Evolutionary conservation across 768 basidiomycete genomes (phyloP), one percentile per base, ranked within the genome.

Genomic region (Epithele typhae): DNA sequence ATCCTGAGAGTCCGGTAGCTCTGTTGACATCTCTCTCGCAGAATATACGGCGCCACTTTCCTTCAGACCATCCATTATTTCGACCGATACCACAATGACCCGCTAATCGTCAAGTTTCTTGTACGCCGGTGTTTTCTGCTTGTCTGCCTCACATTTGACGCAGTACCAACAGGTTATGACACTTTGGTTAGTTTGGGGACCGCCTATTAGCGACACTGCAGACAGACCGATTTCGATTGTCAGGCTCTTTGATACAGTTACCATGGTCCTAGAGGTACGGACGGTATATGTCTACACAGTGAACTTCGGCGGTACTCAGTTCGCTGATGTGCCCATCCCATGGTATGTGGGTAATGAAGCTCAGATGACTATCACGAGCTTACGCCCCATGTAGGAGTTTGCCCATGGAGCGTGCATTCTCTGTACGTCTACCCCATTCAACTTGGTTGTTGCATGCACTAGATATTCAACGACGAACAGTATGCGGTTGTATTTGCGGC

Each of bases 31-130:
- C n/a, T n/a, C n/a, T n/a, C n/a, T n/a, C 11, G 15, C 22, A 52
- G 51, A 43, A 39, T 52, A n/a, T 52, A 52, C 30, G 51, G 51
- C n/a, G 39, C 48, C 21, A 52, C 51, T 17, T 43, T 52, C n/a
- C 25, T 52, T 14, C 51, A 52, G 34, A 48, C 34, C 34, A 25
- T 52, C 3, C 51, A 52, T 25, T 52, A 52, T 21, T 47, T 44
- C 17, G 51, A 47, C 21, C 37, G 51, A 2, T 52, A 25, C 22
- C 43, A 43, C 12, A 47, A 43, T 19, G 51, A 52, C 25, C 18
- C 37, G n/a, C 21, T 23, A 11, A 33, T 43, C 2, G 23, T 47
- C 40, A 52, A 48, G 18, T 45, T 52, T 17, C 32, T 52, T 21
- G 51, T 52, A 12, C 21, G 44, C n/a, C n/a, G n/a, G n/a, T n/a